These are phyloP conservation scores for Aspergillus biplanus DNA, from an alignment of 495 filamentous ascomycete genomes.

Conservation along the genomic window DNA sequence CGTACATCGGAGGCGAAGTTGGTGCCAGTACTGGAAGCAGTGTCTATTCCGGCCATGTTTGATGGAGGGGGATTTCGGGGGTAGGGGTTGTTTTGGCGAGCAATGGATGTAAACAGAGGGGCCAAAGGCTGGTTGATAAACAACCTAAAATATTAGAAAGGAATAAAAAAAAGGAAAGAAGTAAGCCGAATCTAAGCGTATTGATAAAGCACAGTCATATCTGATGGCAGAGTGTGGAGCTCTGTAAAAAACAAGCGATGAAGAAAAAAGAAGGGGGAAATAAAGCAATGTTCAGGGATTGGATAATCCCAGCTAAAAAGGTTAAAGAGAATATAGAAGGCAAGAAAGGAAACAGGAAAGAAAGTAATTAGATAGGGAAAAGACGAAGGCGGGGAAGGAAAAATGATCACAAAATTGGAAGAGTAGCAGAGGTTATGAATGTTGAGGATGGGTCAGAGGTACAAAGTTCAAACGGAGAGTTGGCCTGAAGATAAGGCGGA, in stretches of 20 bases:
- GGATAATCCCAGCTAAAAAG: background rate
- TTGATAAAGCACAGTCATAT: conserved; percentile 18
- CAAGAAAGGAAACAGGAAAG: conserved; percentile 10
- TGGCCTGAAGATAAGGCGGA: conserved; percentile 33
- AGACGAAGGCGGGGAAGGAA: conserved; percentile 13
- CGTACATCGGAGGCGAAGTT: conserved; percentile 68
- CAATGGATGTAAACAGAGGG: background rate
- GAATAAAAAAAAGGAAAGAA: conserved; percentile 6
- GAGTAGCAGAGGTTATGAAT: conserved; percentile 1
- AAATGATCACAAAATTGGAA: conserved; percentile 2
- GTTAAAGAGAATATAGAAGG: conserved; percentile 1
- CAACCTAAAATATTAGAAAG: background rate
- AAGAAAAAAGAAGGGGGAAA: conserved; percentile 9
- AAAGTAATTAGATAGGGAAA: background rate
- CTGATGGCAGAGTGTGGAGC: conserved; percentile 10
- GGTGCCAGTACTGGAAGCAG: conserved; percentile 65
- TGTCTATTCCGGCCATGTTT: conserved; percentile 38
- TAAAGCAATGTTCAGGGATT: background rate
- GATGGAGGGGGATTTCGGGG: conserved; percentile 2
- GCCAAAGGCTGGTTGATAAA: background rate
- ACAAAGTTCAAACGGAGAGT: conserved; percentile 26
- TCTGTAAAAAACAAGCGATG: conserved; percentile 13
- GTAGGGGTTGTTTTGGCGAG: conserved; percentile 3
- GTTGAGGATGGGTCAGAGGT: conserved; percentile 11
- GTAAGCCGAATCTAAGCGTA: conserved; percentile 1